Evolutionary conservation across 1,284 basidiomycete genomes (phyloP).

Genomic region (Apiotrichum gracile): DNA sequence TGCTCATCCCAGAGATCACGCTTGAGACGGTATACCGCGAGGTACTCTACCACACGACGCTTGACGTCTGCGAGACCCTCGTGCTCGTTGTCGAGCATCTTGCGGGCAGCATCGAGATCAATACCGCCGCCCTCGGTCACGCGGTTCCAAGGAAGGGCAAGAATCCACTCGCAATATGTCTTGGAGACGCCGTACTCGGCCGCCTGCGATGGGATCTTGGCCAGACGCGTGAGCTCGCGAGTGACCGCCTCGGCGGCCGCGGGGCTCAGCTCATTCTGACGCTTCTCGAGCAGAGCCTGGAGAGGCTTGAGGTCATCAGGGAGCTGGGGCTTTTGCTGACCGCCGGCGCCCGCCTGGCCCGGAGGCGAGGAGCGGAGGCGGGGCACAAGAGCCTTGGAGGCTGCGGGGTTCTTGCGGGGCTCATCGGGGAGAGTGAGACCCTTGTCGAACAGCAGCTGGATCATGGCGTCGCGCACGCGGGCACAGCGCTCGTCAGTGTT

Average conservation of each 20-base stretch:
- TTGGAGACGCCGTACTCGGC: constrained; percentile 41
- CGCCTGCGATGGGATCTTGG: constrained; percentile 37
- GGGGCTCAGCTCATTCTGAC: constrained; percentile 23
- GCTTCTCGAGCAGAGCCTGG: constrained; percentile 15
- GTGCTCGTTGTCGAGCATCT: constrained; percentile 37
- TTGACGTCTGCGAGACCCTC: constrained; percentile 43
- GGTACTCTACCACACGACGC: constrained; percentile 41
- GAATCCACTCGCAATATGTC: constrained; percentile 42
- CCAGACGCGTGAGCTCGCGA: constrained; percentile 31
- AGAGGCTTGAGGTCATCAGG: constrained; percentile 39
- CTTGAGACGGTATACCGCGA: constrained; percentile 43
- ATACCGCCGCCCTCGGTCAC: constrained; percentile 29
- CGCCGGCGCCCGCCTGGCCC: not conserved
- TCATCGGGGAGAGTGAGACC: constrained; percentile 19
- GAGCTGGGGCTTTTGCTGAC: constrained; percentile 11
- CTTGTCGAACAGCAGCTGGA: constrained; percentile 19
- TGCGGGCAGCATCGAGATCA: constrained; percentile 30
- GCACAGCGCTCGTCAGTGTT: constrained; percentile 26
- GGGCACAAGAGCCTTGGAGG: not conserved
- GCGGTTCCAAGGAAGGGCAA: constrained; percentile 38
- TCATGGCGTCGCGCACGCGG: constrained; percentile 27
- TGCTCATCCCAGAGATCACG: constrained; percentile 34
- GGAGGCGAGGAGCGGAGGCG: constrained; percentile 1
- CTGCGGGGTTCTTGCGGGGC: constrained; percentile 1
- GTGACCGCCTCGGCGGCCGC: constrained; percentile 24